These are phyloP conservation scores for Seminavis robusta DNA, from an alignment of 108 stramenopile species.

Conservation along the genomic window DNA sequence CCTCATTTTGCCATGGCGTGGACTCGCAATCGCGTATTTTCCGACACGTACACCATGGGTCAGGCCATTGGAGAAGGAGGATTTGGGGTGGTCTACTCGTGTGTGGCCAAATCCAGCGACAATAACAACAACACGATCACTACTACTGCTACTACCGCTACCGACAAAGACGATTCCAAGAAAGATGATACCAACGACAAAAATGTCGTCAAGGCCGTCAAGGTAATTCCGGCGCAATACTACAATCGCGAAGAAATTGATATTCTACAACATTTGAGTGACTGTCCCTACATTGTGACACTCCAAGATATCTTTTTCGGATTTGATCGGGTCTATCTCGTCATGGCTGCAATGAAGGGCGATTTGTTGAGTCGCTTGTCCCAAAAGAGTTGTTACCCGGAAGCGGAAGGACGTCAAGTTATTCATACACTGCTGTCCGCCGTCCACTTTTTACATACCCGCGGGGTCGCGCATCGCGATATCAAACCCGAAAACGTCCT, in stretches of 20 bases:
- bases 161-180: constrained; percentile 54
- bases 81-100: constrained; percentile 68
- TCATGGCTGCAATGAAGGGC: constrained; percentile 76
- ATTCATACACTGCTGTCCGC: constrained; percentile 80
- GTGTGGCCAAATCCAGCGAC: constrained; percentile 44
- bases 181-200: constrained; percentile 64
- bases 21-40: no score
- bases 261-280: constrained; percentile 48
- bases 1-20: no score
- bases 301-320: constrained; percentile 64
- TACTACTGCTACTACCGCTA: constrained; percentile 60
- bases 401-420: constrained; percentile 87
- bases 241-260: constrained; percentile 50
- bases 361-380: constrained; percentile 93
- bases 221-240: constrained; percentile 15
- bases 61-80: constrained; percentile 80
- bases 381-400: constrained; percentile 85
- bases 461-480: constrained; percentile 71
- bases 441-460: constrained; percentile 67
- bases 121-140: constrained; percentile 68
- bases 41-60: no score
- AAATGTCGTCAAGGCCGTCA: constrained; percentile 31
- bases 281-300: constrained; percentile 72
- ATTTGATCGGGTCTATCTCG: constrained; percentile 49
- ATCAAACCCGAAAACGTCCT: constrained; percentile 90